Evolutionary conservation across 2,329 filamentous ascomycete genomes (phyloP).

Genomic region (Aspergillus neotritici): DNA sequence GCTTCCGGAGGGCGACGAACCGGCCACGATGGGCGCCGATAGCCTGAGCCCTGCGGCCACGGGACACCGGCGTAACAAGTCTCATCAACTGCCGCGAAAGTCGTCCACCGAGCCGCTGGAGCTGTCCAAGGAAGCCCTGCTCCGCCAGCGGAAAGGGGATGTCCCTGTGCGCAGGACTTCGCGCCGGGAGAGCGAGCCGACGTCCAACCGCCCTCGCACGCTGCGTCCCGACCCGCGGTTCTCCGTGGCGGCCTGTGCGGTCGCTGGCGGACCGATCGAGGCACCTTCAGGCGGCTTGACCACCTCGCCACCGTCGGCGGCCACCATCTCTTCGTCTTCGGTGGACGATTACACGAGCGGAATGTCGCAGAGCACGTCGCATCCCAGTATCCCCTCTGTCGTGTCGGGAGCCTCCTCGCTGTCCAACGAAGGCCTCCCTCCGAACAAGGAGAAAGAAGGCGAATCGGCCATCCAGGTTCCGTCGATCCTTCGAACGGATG

Average conservation of each 20-base stretch:
- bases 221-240: conserved; percentile 13
- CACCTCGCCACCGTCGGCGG: conserved; percentile 39
- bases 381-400: conserved; percentile 44
- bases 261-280: conserved; percentile 13
- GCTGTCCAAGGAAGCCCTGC: conserved; percentile 30
- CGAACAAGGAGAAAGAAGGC: conserved; percentile 23
- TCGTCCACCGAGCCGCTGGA: conserved; percentile 31
- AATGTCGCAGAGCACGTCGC: conserved; percentile 44
- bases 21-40: conserved; percentile 8
- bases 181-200: conserved; percentile 21
- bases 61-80: conserved; percentile 33
- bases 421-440: conserved; percentile 32
- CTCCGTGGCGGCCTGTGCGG: conserved; percentile 11
- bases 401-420: conserved; percentile 43
- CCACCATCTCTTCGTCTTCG: conserved; percentile 44
- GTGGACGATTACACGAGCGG: conserved; percentile 42
- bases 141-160: conserved; percentile 28
- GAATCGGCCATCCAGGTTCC: conserved; percentile 25
- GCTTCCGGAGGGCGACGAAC: conserved; percentile 24
- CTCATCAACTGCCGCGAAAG: conserved; percentile 30
- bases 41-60: conserved; percentile 8
- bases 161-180: conserved; percentile 17
- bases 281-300: conserved; percentile 21
- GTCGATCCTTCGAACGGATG: conserved; percentile 38
- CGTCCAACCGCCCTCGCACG: conserved; percentile 18